Evolutionary conservation across 768 basidiomycete genomes (phyloP).

Genomic region (Xerocomus potaroensis): DNA sequence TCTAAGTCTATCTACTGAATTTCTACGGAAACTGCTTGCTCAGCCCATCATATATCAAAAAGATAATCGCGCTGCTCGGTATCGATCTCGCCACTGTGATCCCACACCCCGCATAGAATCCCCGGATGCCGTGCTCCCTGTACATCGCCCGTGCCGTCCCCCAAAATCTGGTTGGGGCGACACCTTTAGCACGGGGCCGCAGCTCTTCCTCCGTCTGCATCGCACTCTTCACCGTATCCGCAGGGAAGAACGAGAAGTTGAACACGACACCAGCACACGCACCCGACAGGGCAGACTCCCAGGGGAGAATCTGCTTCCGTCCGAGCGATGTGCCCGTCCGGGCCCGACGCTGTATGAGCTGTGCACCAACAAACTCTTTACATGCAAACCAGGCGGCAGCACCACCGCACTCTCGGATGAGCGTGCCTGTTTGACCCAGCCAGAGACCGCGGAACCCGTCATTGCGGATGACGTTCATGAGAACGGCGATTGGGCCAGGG

Average conservation of each 20-base stretch:
- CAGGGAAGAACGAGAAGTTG: slow-evolving; percentile 89
- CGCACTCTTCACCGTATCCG: slow-evolving; percentile 90
- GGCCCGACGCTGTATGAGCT: slow-evolving; percentile 51
- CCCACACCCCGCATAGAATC: slow-evolving; percentile 90
- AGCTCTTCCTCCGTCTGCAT: slow-evolving; percentile 94
- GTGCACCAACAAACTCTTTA: slow-evolving; percentile 71
- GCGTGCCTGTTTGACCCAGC: slow-evolving; percentile 92
- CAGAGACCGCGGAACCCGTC: slow-evolving; percentile 86
- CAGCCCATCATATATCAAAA: slow-evolving; percentile 86
- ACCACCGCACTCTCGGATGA: slow-evolving; percentile 92
- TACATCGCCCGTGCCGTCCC: slow-evolving; percentile 70
- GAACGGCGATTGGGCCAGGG: slow-evolving; percentile 71
- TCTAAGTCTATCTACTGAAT: not conserved
- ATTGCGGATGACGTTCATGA: slow-evolving; percentile 56
- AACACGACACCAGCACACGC: slow-evolving; percentile 83
- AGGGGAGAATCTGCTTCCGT: slow-evolving; percentile 54
- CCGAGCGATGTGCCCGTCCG: slow-evolving; percentile 22
- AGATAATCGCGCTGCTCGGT: slow-evolving; percentile 90
- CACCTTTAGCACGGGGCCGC: slow-evolving; percentile 43
- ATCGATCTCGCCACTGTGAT: slow-evolving; percentile 83
- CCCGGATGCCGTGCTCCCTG: slow-evolving; percentile 66
- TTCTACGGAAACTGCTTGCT: slow-evolving; percentile 44
- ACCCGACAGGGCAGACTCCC: slow-evolving; percentile 84
- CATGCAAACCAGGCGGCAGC: slow-evolving; percentile 87
- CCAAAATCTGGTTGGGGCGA: slow-evolving; percentile 41